A percentile compares a stretch with the other conserved stretches of the same genome.
These are phyloP conservation scores for Pestalotiopsis sp. DNA, from an alignment of 2,329 filamentous ascomycete genomes.

Conservation along the genomic window DNA sequence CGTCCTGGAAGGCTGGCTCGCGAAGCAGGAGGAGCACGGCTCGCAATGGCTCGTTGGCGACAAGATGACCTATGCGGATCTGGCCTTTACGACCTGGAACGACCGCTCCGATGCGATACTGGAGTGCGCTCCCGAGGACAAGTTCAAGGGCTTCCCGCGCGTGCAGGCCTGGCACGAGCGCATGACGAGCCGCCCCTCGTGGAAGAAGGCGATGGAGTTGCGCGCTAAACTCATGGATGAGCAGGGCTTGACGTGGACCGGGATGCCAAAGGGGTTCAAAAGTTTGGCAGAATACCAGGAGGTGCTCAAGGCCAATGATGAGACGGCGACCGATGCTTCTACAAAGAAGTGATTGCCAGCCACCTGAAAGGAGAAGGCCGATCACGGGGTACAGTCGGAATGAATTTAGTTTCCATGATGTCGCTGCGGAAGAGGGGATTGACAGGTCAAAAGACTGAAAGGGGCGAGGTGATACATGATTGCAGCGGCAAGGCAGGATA, in stretches of 20 bases:
- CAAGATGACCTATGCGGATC: conserved; percentile 24
- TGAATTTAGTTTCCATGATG: too few species aligned
- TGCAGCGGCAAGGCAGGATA: too few species aligned
- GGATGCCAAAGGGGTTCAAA: neutral
- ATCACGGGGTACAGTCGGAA: too few species aligned
- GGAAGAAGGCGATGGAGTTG: conserved; percentile 19
- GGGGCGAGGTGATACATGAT: too few species aligned
- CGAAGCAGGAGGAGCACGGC: conserved; percentile 12
- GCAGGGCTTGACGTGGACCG: conserved; percentile 17
- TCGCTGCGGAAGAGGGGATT: too few species aligned
- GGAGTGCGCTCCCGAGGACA: neutral
- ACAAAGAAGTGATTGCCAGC: neutral
- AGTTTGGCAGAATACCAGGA: neutral
- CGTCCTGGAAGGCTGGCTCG: conserved; percentile 15
- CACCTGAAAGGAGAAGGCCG: neutral
- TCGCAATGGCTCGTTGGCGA: conserved; percentile 24
- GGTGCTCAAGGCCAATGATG: neutral
- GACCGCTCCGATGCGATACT: neutral
- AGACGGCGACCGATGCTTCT: neutral
- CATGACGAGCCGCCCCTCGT: conserved; percentile 19
- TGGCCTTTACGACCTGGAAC: conserved; percentile 23
- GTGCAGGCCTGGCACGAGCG: conserved; percentile 24
- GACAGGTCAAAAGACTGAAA: too few species aligned
- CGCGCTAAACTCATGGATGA: conserved; percentile 20
- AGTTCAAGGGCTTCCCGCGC: conserved; percentile 19